Conservation (phyloP, 2,329 filamentous ascomycete species). For the Colletotrichum sp. region DNA sequence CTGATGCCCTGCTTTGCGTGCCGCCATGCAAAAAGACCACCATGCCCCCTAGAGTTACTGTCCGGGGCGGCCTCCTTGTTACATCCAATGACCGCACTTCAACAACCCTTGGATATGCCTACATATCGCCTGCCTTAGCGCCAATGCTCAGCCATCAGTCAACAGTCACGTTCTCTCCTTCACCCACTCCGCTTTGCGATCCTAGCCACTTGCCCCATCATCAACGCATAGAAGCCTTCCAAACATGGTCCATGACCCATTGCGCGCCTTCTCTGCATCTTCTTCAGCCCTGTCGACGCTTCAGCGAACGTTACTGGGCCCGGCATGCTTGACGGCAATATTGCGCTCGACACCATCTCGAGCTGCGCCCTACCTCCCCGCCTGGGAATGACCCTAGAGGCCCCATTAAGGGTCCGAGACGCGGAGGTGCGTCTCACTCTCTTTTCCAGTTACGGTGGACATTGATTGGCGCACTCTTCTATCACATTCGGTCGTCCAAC, state of each 20-base stretch:
- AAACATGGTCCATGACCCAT: neutral
- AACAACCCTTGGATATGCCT: neutral
- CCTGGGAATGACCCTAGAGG: neutral
- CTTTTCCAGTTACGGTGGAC: neutral
- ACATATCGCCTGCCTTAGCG: constrained; percentile 13
- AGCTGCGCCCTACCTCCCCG: neutral
- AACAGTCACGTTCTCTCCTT: neutral
- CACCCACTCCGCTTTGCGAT: neutral
- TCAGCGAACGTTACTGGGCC: neutral
- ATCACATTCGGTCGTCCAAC: neutral
- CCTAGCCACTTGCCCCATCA: neutral
- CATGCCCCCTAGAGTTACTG: neutral
- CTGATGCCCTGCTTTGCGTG: neutral
- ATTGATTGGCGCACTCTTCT: neutral
- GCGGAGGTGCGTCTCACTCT: neutral
- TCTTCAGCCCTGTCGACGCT: constrained; percentile 17
- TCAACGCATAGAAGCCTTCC: neutral
- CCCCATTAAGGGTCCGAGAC: neutral
- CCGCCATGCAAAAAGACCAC: neutral
- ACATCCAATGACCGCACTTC: neutral
- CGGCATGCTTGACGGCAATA: neutral
- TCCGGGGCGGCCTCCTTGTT: constrained; percentile 4
- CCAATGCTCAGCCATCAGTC: constrained; percentile 9
- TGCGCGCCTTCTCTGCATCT: neutral
- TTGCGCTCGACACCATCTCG: neutral